Conservation (phyloP, 1,284 basidiomycete genomes). For the Ceratobasidium sp. region DNA sequence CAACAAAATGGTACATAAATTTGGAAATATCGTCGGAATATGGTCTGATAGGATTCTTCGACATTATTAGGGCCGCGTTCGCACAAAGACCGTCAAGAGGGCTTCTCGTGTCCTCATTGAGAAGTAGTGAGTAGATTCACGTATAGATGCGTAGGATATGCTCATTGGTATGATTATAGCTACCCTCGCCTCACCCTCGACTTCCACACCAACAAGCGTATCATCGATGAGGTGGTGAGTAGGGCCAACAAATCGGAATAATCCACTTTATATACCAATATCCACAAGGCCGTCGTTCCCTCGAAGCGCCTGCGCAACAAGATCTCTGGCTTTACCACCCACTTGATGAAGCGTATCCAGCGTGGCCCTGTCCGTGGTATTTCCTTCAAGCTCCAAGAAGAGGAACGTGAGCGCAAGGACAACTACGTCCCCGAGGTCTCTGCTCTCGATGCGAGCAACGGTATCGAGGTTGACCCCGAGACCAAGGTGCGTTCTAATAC, state of each 20-base stretch:
- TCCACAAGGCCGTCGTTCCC: constrained; percentile 84
- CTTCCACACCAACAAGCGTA: constrained; percentile 99
- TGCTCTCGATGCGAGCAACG: constrained; percentile 81
- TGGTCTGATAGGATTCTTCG: constrained; percentile 12
- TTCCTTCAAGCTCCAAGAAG: constrained; percentile 99
- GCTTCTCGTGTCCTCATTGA: constrained; percentile 99
- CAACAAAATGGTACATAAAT: constrained; percentile 57
- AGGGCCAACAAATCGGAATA: not conserved
- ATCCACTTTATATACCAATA: constrained; percentile 26
- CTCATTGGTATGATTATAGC: constrained; percentile 53
- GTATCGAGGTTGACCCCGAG: constrained; percentile 86
- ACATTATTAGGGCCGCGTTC: constrained; percentile 87
- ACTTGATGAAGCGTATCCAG: constrained; percentile 99
- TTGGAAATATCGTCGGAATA: not conserved
- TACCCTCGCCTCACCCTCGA: constrained; percentile 96
- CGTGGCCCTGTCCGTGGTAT: constrained; percentile 99
- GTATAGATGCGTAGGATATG: constrained; percentile 24
- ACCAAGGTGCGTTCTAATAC: constrained; percentile 74
- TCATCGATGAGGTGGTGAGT: constrained; percentile 97
- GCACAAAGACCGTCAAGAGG: constrained; percentile 99
- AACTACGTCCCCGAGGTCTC: constrained; percentile 98
- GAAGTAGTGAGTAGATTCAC: constrained; percentile 83
- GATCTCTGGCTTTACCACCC: constrained; percentile 99
- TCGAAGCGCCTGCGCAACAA: constrained; percentile 99
- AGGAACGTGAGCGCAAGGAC: constrained; percentile 99